These are phyloP conservation scores for Leccinum griseonigrum DNA, from an alignment of 1,284 basidiomycete genomes.

Conservation along the genomic window DNA sequence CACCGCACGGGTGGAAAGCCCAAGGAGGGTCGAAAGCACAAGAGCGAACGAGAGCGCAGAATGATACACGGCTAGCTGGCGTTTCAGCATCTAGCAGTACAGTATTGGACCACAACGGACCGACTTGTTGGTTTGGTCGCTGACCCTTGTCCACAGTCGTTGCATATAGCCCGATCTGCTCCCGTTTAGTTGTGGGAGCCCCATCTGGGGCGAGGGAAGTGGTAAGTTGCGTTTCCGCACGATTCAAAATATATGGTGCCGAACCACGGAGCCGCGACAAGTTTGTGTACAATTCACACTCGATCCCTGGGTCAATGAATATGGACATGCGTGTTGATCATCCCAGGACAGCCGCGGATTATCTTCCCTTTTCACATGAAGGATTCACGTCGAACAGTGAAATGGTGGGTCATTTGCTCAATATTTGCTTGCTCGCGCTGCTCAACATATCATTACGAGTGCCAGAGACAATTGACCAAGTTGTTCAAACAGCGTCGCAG, in stretches of 20 bases:
- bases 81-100: background rate
- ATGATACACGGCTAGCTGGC: background rate
- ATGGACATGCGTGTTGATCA: too few relatives aligned
- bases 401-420: too few relatives aligned
- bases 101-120: background rate
- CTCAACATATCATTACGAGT: background rate
- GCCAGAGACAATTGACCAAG: background rate
- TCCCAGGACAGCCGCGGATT: too few relatives aligned
- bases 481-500: background rate
- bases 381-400: background rate
- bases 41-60: constrained; percentile 3
- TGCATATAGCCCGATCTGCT: background rate
- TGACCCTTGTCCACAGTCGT: background rate
- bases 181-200: background rate
- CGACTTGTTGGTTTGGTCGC: background rate
- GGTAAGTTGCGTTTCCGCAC: background rate
- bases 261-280: background rate
- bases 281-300: background rate
- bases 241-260: background rate
- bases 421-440: background rate
- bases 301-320: too few relatives aligned
- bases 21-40: constrained; percentile 8
- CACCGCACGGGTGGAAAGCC: constrained; percentile 7
- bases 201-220: background rate
- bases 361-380: too few relatives aligned